Conservation (phyloP, 768 basidiomycete genomes). For the Lactarius hengduanensis region DNA sequence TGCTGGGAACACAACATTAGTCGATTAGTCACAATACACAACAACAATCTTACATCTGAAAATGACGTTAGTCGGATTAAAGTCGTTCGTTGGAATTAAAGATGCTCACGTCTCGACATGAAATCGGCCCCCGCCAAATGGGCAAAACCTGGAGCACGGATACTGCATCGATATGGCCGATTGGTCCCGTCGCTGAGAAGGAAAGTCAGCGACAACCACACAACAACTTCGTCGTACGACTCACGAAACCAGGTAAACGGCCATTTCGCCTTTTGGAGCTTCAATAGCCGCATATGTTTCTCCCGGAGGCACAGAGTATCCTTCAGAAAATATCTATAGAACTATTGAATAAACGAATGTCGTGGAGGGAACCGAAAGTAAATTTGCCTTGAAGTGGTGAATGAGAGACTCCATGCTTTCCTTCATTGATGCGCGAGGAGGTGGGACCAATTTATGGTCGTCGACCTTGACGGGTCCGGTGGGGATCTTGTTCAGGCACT, state of each 20-base stretch:
- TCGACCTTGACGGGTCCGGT: conserved; percentile 90
- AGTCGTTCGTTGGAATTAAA: conserved; percentile 22
- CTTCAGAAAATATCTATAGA: conserved; percentile 86
- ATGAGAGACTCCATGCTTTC: conserved; percentile 98
- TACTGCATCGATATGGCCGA: conserved; percentile 95
- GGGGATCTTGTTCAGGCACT: conserved; percentile 98
- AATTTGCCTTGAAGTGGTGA: conserved; percentile 90
- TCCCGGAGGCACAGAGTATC: conserved; percentile 92
- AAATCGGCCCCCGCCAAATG: conserved; percentile 96
- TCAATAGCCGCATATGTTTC: conserved; percentile 98
- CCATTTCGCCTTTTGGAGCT: conserved; percentile 99
- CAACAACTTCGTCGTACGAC: conserved; percentile 34
- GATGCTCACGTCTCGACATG: conserved; percentile 86
- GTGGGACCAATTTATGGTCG: conserved; percentile 96
- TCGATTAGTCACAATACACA: conserved; percentile 7
- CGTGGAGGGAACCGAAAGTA: not conserved
- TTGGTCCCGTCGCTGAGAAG: conserved; percentile 83
- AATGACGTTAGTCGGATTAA: conserved; percentile 19
- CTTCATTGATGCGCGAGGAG: conserved; percentile 97
- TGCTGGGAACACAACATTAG: conserved; percentile 48
- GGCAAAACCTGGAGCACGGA: conserved; percentile 94
- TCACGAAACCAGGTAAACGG: conserved; percentile 93
- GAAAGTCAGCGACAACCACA: conserved; percentile 3
- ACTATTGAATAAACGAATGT: conserved; percentile 10
- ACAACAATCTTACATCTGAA: conserved; percentile 41